phyloP scores from a whole-genome alignment of 2,329 filamentous ascomycete species.

The Colletotrichum shisoi region DNA sequence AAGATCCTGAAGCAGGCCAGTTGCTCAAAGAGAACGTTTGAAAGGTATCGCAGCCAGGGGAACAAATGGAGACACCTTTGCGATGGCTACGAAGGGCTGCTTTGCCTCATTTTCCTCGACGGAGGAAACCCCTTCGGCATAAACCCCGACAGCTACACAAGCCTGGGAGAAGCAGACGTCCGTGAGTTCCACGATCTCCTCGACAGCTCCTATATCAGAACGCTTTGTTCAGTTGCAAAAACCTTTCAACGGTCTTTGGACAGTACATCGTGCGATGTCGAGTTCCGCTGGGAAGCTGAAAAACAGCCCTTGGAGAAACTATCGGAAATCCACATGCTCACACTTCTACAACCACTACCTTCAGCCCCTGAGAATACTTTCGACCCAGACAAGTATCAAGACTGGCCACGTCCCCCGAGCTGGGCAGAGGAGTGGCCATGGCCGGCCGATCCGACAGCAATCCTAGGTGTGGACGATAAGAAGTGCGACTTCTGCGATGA shows the following conservation, averaged over 20 bases:
- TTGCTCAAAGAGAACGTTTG: not conserved
- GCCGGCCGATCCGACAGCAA: conserved; percentile 13
- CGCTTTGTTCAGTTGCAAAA: not conserved
- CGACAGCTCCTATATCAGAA: not conserved
- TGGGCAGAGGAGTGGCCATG: no score
- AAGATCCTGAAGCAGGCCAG: not conserved
- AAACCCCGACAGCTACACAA: not conserved
- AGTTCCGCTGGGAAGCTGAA: not conserved
- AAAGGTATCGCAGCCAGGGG: not conserved
- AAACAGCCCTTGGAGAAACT: not conserved
- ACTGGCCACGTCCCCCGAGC: not conserved
- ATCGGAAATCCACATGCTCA: not conserved
- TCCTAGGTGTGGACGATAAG: not conserved
- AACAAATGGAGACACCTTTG: conserved; percentile 2
- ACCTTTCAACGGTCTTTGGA: not conserved
- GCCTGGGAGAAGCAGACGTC: not conserved
- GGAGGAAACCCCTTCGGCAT: not conserved
- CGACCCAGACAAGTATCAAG: not conserved
- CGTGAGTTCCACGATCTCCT: not conserved
- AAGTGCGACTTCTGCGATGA: conserved; percentile 22
- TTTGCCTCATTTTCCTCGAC: not conserved
- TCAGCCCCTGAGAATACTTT: not conserved
- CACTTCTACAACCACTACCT: not conserved
- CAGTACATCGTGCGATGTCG: not conserved
- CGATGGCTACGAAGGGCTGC: not conserved